A percentile compares a stretch with the other conserved stretches of the same genome.
These are phyloP conservation scores for Suhomyces ambrosiae DNA, from an alignment of 1,139 yeast genomes.

Conservation along the genomic window DNA sequence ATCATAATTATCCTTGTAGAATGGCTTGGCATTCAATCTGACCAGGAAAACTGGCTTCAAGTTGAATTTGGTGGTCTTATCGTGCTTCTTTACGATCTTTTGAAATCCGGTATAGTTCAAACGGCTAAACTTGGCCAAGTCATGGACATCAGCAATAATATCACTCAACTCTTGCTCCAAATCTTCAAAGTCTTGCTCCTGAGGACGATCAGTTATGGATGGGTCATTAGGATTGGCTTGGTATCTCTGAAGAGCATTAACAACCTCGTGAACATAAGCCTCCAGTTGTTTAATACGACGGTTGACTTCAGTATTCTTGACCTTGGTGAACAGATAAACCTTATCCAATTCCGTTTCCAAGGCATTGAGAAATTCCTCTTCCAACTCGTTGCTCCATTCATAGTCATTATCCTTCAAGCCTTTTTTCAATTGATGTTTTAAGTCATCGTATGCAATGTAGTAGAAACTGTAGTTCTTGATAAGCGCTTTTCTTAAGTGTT, in stretches of 20 bases:
- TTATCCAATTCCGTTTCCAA: conserved; percentile 85
- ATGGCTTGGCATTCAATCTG: conserved; percentile 88
- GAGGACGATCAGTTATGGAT: conserved; percentile 40
- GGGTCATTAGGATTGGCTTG: conserved; percentile 18
- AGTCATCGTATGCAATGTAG: conserved; percentile 86
- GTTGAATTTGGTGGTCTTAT: conserved; percentile 80
- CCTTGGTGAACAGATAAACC: conserved; percentile 85
- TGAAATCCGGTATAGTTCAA: conserved; percentile 95
- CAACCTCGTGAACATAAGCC: conserved; percentile 62
- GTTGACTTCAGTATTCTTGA: conserved; percentile 79
- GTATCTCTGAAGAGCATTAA: conserved; percentile 38
- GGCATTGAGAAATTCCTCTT: conserved; percentile 74
- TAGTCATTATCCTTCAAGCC: conserved; percentile 57
- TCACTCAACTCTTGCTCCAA: conserved; percentile 90
- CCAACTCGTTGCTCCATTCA: conserved; percentile 73
- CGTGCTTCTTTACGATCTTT: conserved; percentile 94
- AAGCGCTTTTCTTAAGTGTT: conserved; percentile 69
- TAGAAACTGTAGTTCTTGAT: conserved; percentile 86
- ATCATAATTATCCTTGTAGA: conserved; percentile 93
- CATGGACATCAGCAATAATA: conserved; percentile 96
- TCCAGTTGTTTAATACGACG: conserved; percentile 85
- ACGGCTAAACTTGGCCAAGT: conserved; percentile 88
- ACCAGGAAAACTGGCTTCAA: conserved; percentile 92
- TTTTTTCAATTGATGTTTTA: conserved; percentile 76
- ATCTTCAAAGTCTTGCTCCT: conserved; percentile 85